These are phyloP conservation scores for Saccharomycopsis sp. DNA, from an alignment of 805 yeast genomes.

Conservation along the genomic window DNA sequence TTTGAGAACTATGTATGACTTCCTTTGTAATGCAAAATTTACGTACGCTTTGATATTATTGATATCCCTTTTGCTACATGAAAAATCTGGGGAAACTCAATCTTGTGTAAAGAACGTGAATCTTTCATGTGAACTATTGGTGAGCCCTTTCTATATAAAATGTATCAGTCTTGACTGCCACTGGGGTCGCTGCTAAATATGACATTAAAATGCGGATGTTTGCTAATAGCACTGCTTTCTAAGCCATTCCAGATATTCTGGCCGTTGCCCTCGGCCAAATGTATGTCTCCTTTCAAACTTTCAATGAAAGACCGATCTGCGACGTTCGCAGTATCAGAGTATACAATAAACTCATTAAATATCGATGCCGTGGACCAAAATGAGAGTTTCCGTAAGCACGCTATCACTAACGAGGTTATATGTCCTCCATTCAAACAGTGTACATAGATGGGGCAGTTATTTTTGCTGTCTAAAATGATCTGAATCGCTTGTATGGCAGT, in stretches of 20 bases:
- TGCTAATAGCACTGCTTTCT: constrained; percentile 42
- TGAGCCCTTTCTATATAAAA: no score
- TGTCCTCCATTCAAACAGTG: constrained; percentile 91
- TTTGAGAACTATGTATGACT: background rate
- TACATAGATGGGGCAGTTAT: constrained; percentile 56
- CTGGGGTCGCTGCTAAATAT: background rate
- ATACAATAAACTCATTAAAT: constrained; percentile 74
- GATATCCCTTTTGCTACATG: no score
- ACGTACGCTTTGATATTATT: no score
- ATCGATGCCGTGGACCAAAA: constrained; percentile 89
- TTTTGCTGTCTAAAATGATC: constrained; percentile 49
- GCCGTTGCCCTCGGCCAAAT: constrained; percentile 45
- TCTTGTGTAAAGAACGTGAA: no score
- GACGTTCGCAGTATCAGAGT: constrained; percentile 68
- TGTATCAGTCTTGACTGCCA: background rate
- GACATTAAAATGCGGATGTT: constrained; percentile 45
- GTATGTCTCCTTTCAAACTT: constrained; percentile 60
- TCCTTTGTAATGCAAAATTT: no score
- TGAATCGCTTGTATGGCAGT: constrained; percentile 56
- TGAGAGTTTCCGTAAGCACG: constrained; percentile 75
- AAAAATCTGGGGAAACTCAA: no score
- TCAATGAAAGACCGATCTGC: constrained; percentile 83
- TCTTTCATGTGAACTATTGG: no score
- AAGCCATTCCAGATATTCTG: constrained; percentile 67
- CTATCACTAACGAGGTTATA: constrained; percentile 74